These are phyloP conservation scores for Pseudonectria foliicola DNA, from an alignment of 2,329 filamentous ascomycete species.

Conservation along the genomic window DNA sequence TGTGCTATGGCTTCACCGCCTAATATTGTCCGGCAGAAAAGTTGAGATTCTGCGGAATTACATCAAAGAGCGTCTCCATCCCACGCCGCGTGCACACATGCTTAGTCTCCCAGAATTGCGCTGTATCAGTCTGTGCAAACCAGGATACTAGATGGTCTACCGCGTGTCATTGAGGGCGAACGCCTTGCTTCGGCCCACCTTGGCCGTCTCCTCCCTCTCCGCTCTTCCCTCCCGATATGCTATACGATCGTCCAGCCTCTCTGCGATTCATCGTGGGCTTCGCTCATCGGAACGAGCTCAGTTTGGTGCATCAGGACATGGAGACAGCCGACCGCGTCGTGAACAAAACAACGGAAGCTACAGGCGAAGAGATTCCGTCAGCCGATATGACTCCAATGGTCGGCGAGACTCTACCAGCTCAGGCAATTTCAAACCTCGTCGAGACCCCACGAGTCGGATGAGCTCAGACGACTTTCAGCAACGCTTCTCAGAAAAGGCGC, in stretches of 20 bases:
- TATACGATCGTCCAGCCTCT: slow-evolving; percentile 37
- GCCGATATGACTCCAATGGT: too few species aligned
- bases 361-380: background rate
- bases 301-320: slow-evolving; percentile 13
- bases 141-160: slow-evolving; percentile 17
- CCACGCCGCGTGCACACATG: too few species aligned
- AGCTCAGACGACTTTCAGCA: slow-evolving; percentile 9
- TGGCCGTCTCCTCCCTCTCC: slow-evolving; percentile 2
- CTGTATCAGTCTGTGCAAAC: slow-evolving; percentile 12
- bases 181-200: slow-evolving; percentile 15
- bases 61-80: background rate
- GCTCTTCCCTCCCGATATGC: slow-evolving; percentile 10
- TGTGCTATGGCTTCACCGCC: slow-evolving; percentile 14
- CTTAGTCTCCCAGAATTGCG: slow-evolving; percentile 2
- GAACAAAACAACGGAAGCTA: background rate
- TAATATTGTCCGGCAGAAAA: slow-evolving; percentile 19
- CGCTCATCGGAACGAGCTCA: slow-evolving; percentile 38
- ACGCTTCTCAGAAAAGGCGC: slow-evolving; percentile 21
- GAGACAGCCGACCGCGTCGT: slow-evolving; percentile 1
- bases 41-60: slow-evolving; percentile 6
- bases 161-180: slow-evolving; percentile 14
- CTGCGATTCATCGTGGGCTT: slow-evolving; percentile 63
- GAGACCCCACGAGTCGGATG: slow-evolving; percentile 1
- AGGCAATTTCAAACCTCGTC: background rate
- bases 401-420: too few species aligned